Base-by-base conservation (phyloP, 805 yeast genomes). In the Saccharomyces eubayanus region DNA sequence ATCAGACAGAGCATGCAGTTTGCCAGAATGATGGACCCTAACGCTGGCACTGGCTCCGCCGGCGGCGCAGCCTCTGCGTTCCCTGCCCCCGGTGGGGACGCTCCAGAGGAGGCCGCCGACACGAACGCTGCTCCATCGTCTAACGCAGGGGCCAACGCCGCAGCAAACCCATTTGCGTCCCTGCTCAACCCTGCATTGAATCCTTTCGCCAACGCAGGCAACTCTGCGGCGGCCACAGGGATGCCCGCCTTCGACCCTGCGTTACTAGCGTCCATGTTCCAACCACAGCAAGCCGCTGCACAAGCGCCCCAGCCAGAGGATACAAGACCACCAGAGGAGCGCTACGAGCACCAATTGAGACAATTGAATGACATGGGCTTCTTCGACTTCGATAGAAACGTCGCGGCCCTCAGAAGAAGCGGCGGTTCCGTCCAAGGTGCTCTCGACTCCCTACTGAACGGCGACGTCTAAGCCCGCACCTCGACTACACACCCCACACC, bases 391-490 rank as follows among this genome's bases (percentile, higher is more conserved):
- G 98, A 92, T 61, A 79, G 88, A 61, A 94, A 94, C 66, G 90
- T 94, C 27, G 84, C 83, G 29, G 98, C 98, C 1, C 78, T 94
- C 63, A 83, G 97, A 74, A 83, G 98, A 72, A 83, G 92, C 53
- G 99, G 99, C 31, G 99, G 99, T 8, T 88, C 91, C 58, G 97
- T 92, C 28, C 97, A 92, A 73, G 97, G 97, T 48, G 99, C 99
- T 10, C 77, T 92, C 51, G 97, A 92, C 70, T 87, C 89, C 52
- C 74, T 91, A 62, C 77, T 91, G 54, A 85, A 78, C 57, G 87
- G 87, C 28, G 72, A 73, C 53, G 77, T 79, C 46, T 81, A 68
- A 62, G 24, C 28, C 21, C 29, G 5, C 11, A 31, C 36, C 41
- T 27, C 16, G 5, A 16, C 20, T 5, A 30, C n/a, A n/a, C 29